These are phyloP conservation scores for Neurospora intermedia DNA, from an alignment of 495 filamentous ascomycete species.

Conservation along the genomic window DNA sequence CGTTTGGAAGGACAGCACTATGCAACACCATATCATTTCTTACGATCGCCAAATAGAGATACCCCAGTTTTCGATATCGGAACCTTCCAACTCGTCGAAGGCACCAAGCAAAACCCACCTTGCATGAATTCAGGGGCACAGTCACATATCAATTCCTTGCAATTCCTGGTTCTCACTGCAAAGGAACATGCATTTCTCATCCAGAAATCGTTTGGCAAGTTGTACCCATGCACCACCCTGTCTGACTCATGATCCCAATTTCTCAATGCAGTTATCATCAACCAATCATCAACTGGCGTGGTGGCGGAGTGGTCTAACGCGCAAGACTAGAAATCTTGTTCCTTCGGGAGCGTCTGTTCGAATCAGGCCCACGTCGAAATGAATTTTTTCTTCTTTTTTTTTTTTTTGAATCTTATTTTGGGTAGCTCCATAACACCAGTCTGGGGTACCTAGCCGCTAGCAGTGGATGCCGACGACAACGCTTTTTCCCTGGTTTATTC, in stretches of 20 bases:
- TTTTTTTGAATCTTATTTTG: not conserved
- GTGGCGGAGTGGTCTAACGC: not conserved
- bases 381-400: not conserved
- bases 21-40: not conserved
- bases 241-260: not conserved
- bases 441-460: not conserved
- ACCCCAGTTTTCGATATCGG: not conserved
- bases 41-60: not conserved
- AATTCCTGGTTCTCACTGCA: not conserved
- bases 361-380: not conserved
- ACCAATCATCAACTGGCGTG: not conserved
- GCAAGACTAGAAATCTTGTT: constrained; percentile 1
- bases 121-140: not conserved
- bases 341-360: not conserved
- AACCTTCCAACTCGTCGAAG: not conserved
- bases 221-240: not conserved
- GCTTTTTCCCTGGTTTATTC: not conserved
- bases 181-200: not conserved
- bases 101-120: not conserved
- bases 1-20: not conserved
- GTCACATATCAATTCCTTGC: not conserved
- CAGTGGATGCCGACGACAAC: not conserved
- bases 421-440: not conserved
- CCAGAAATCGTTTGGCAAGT: not conserved
- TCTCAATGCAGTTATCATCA: not conserved